Conservation (phyloP, 164 flowering plant species). For the Chimonanthus praecox region DNA sequence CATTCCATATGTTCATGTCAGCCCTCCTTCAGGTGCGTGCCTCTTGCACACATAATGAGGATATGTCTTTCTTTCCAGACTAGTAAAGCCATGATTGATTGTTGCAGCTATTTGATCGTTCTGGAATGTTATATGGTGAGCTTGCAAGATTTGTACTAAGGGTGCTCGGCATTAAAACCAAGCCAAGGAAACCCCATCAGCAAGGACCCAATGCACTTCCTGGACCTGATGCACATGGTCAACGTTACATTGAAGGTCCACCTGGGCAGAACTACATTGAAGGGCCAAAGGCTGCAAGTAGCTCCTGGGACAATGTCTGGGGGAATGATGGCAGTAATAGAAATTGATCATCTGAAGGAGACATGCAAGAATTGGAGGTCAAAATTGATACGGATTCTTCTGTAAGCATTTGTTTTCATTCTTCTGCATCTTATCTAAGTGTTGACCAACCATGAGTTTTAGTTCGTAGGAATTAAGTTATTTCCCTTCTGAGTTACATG, state of each 20-base stretch:
- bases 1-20: conserved; percentile 91
- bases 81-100: background rate
- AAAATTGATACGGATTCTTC: no score
- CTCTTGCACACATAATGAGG: background rate
- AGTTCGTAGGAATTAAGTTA: no score
- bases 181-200: conserved; percentile 45
- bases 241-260: conserved; percentile 30
- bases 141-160: conserved; percentile 89
- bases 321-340: conserved; percentile 15
- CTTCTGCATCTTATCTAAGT: no score
- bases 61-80: background rate
- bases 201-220: conserved; percentile 44
- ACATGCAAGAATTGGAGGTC: no score
- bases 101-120: conserved; percentile 82
- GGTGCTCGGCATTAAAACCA: conserved; percentile 67
- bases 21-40: conserved; percentile 86
- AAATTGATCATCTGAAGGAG: background rate
- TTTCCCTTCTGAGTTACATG: no score
- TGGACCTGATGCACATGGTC: conserved; percentile 39
- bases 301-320: conserved; percentile 76
- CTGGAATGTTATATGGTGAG: conserved; percentile 84
- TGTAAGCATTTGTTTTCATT: no score
- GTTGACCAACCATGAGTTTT: no score
- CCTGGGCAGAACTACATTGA: background rate
- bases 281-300: conserved; percentile 55